Base-by-base conservation (phyloP, 2,329 filamentous ascomycete genomes). In the Xylaria arbuscula region DNA sequence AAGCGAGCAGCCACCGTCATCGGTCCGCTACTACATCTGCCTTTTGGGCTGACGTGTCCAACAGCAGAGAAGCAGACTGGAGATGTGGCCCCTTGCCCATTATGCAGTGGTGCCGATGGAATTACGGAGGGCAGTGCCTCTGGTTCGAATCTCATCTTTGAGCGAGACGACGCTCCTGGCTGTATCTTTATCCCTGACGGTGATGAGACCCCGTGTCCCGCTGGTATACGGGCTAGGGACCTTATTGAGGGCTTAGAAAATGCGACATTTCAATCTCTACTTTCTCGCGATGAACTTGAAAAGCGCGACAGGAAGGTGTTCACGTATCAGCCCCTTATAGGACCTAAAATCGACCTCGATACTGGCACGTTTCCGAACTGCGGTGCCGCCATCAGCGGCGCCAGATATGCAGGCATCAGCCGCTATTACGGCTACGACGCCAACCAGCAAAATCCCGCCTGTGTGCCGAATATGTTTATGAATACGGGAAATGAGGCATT, bases 301-400 rank as follows among this genome's bases (percentile, higher is more conserved):
- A 51, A 51, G 24, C 48, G 24, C 32, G 24, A 32, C 24, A 51
- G 48, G 24, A 51, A 51, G 24, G 13, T 17, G 13, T 32, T 7
- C 24, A 6, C 17, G 24, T 51, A 34, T 28, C 1, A 7, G 24
- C 32, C 24, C 15, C 32, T 4, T 17, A 53, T 10, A n/a, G 24
- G 22, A 17, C 7, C 3, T 15, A 17, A 1, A 13, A 1, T 32
- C 24, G 1, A 32, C 3, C 11, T 53, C 7, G 15, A 48, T 24
- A 59, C n/a, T 19, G 28, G 17, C 57, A 60, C 57, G 11, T 60
- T 38, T 32, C 57, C 57, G 13, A 60, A n/a, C 57, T 60, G 57
- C 57, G 57, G 57, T 24, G 42, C 22, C 22, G 56, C 28, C 56
- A 28, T 59, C 56, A 59, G 48, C 34, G 15, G 17, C 56, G 8